These are phyloP conservation scores for Aegilops sharonensis DNA, from an alignment of 176 grass and related monocot species.

Conservation along the genomic window DNA sequence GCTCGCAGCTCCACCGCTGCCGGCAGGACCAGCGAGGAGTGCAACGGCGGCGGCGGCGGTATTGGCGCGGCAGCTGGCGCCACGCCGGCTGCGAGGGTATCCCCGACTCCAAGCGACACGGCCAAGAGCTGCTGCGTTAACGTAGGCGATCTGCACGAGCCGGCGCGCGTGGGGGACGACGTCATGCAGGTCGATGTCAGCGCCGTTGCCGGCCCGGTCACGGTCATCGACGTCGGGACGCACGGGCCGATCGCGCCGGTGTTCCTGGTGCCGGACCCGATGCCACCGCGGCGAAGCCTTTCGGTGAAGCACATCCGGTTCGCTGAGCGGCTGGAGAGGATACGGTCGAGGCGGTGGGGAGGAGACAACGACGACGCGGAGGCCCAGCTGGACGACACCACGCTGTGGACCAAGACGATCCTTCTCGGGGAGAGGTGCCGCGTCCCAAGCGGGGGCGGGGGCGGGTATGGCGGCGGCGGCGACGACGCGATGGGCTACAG, in stretches of 20 bases:
- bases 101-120: constrained; percentile 29
- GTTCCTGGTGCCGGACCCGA: constrained; percentile 2
- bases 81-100: constrained; percentile 27
- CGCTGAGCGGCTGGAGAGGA: constrained; percentile 22
- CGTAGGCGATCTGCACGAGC: neutral
- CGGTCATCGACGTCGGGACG: constrained; percentile 43
- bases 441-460: constrained; percentile 20
- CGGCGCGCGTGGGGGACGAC: neutral
- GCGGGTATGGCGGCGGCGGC: neutral
- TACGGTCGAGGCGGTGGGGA: constrained; percentile 30
- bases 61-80: neutral
- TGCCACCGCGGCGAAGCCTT: constrained; percentile 36
- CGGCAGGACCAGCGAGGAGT: constrained; percentile 14
- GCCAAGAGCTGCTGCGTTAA: neutral
- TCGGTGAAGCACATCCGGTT: constrained; percentile 38
- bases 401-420: constrained; percentile 57
- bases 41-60: neutral
- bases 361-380: neutral
- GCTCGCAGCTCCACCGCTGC: neutral
- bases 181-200: neutral
- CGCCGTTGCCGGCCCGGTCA: neutral
- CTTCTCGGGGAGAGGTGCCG: constrained; percentile 54
- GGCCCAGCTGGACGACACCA: neutral
- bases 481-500: constrained; percentile 33
- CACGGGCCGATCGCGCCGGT: constrained; percentile 45